Evolutionary conservation across 1,284 basidiomycete species (phyloP), one percentile per base, ranked within the genome.

Genomic region (Puccinia novopanici): DNA sequence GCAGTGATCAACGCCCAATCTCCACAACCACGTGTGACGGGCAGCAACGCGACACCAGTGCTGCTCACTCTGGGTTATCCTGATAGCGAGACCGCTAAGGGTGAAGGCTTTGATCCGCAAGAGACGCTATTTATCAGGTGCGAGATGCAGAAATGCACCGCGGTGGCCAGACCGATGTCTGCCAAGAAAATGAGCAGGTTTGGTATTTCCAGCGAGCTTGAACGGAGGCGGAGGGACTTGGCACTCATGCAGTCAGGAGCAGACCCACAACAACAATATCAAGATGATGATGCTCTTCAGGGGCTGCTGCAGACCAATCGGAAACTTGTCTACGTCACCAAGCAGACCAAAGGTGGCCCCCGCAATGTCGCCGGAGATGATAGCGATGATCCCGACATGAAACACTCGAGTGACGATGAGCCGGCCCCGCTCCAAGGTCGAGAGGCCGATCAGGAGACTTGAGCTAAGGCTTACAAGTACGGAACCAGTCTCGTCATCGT

Each of bases 401-500:
- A 71, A 22, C 63, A 59, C 12, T 40, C 52, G 1, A 54, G 50
- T 55, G 59, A 77, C 24, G 75, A 68, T 12, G 75, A 77, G 27
- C 22, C 42, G 40, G 40, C 45, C 5, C 67, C 76, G n/a, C 34
- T 37, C 37, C 40, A 61, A 75, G 19, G 13, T 45, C 50, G 45
- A 42, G 65, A 79, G 57, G 76, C 67, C 42, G 76, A 79, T n/a
- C 40, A 10, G 19, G 30, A 37, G 9, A 79, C 24, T 17, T 61
- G 71, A 37, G 50, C 27, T 8, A 79, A 71, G 67, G 76, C 76
- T 19, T 79, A 79, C 30, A 71, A 70, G 42, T 79, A 79, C 57
- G 76, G 76, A 34, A 45, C 65, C 40, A 79, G 45, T 45, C 67
- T 42, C 6, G 76, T 79, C 4, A 27, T 71, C 27, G 30, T 79